Base-by-base conservation (phyloP, 139 green algal species). In the Chloropicon primus region DNA sequence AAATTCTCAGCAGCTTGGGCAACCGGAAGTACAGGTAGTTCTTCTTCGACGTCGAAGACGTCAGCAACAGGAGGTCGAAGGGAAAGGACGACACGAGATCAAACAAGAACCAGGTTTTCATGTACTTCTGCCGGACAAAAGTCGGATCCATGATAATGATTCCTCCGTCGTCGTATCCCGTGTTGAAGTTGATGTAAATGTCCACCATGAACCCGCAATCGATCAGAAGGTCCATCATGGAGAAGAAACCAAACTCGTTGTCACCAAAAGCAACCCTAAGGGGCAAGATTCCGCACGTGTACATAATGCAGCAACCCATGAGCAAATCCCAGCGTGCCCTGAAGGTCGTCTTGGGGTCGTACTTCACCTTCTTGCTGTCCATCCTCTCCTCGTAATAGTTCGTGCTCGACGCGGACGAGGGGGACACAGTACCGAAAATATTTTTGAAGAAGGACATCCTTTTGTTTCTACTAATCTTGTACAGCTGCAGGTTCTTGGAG, bases 171-270 rank as follows among this genome's bases (percentile, higher is more conserved):
- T 62, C 41, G 73, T 76, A 76, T 2, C 73, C 73, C 2, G 73
- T 76, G 73, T 28, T 54, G 73, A 76, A 76, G 25, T 76, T 76
- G 73, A 76, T 28, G 25, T 24, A 29, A 25, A 76, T 76, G 73
- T 76, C 73, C 2, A 76, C n/a, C 25, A 76, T 54, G 25, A 76
- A 76, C 25, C 27, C n/a, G 24, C 27, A 23, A 5, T 76, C 73
- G 5, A 76, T 27, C 23, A 76, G 17, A 2, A 29, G 25, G 28
- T 76, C 73, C 73, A 28, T 28, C 17, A 76, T 76, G 23, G 73
- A 54, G 25, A 76, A 54, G 25, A 28, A 28, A 2, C 73, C 73
- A 5, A 76, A 54, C 10, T 76, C 73, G 25, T 76, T 28, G n/a
- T 76, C 73, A 2, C 73, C 73, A 28, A 76, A 76, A 25, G 25